These are phyloP conservation scores for Bipolaris victoriae DNA, from an alignment of 2,329 filamentous ascomycete species.

Conservation along the genomic window DNA sequence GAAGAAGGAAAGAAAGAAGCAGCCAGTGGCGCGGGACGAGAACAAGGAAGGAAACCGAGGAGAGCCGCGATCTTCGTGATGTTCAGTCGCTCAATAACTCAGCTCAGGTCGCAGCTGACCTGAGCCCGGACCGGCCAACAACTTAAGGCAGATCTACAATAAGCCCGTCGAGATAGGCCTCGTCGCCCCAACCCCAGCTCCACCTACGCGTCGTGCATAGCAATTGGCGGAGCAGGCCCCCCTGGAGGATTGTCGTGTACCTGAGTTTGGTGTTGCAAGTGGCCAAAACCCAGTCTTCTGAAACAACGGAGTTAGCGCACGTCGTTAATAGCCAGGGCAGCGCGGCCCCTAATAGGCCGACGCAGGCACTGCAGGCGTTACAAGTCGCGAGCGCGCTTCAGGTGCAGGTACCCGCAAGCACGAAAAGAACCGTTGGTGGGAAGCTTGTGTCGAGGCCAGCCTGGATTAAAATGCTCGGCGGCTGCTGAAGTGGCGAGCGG, in stretches of 20 bases:
- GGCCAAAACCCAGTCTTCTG: constrained; percentile 22
- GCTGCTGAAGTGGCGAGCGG: constrained; percentile 10
- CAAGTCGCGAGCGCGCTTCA: constrained; percentile 33
- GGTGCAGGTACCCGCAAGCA: constrained; percentile 18
- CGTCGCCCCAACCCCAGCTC: background rate
- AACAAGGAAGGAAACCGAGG: background rate
- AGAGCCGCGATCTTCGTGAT: constrained; percentile 31
- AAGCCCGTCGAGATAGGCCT: constrained; percentile 9
- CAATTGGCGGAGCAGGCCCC: constrained; percentile 17
- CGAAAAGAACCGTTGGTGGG: constrained; percentile 20
- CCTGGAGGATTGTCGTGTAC: constrained; percentile 3
- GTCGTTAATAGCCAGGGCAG: background rate
- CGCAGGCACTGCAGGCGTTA: constrained; percentile 10
- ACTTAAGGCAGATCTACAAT: constrained; percentile 34
- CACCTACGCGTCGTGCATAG: constrained; percentile 5
- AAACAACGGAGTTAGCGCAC: constrained; percentile 28
- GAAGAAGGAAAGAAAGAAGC: constrained; percentile 12
- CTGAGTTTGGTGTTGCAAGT: constrained; percentile 25
- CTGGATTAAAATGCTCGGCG: constrained; percentile 11
- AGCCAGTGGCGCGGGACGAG: constrained; percentile 15
- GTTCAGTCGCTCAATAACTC: constrained; percentile 36
- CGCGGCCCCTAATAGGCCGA: constrained; percentile 21
- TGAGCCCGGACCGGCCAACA: constrained; percentile 16
- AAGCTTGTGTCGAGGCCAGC: constrained; percentile 14
- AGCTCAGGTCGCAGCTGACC: constrained; percentile 12